Conservation (phyloP, 805 yeast species). For the Yarrowia porcina region DNA sequence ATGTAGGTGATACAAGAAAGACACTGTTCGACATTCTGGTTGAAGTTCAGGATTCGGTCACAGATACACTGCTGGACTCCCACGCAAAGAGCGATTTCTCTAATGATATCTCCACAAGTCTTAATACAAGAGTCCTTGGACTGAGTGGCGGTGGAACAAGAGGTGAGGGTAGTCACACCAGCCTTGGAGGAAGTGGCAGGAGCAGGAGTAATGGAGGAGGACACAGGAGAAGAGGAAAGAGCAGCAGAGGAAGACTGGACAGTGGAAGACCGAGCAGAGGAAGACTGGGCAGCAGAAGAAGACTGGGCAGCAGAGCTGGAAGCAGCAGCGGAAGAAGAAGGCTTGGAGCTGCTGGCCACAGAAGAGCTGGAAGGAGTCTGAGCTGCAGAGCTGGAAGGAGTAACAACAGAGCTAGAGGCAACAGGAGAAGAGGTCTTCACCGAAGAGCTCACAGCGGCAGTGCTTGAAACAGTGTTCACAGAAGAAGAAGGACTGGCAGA, state of each 20-base stretch:
- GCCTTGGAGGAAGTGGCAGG: neutral
- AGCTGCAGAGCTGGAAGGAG: neutral
- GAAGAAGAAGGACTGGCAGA: neutral
- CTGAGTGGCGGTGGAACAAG: constrained; percentile 6
- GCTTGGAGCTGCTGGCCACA: no score
- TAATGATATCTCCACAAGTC: neutral
- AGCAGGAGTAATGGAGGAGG: neutral
- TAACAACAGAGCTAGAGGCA: no score
- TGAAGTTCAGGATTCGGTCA: neutral
- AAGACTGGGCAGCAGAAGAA: neutral
- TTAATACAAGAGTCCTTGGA: neutral
- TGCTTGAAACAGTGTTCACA: neutral
- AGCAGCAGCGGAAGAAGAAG: no score
- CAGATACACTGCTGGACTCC: constrained; percentile 6
- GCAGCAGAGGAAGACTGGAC: no score
- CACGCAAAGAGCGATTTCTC: constrained; percentile 4
- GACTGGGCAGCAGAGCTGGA: neutral
- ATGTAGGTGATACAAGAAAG: constrained; percentile 8
- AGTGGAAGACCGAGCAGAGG: no score
- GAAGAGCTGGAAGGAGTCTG: no score
- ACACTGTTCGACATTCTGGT: neutral
- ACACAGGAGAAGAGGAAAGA: neutral
- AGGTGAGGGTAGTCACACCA: neutral
- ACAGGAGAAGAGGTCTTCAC: neutral
- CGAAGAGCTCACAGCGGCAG: neutral